phyloP scores from a whole-genome alignment of 306 rosid genomes.

The Cucurbita maxima region DNA sequence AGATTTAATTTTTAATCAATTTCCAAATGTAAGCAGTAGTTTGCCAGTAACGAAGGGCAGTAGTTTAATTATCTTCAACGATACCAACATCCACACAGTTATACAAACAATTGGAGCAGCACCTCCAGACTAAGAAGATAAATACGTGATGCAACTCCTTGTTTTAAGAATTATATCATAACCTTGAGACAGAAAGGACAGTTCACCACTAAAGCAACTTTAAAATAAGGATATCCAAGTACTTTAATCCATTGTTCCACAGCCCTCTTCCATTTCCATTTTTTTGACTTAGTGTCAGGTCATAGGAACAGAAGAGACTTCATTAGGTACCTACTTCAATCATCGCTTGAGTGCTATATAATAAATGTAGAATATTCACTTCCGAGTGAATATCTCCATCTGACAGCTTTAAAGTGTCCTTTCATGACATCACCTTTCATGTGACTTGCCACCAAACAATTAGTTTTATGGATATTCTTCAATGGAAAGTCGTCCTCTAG shows the following conservation, averaged over 20 bases:
- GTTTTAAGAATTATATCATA: not conserved
- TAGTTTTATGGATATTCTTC: not conserved
- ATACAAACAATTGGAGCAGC: not conserved
- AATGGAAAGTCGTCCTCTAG: not conserved
- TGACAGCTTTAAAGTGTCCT: not conserved
- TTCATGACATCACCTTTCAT: not conserved
- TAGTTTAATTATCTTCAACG: not conserved
- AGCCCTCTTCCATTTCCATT: not conserved
- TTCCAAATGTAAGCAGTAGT: not conserved
- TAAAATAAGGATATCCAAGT: not conserved
- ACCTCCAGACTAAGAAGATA: not conserved
- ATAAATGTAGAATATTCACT: not conserved
- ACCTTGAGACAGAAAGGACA: not conserved
- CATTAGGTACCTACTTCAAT: not conserved
- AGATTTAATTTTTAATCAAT: not conserved
- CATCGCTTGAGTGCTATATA: not conserved
- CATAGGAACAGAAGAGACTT: not conserved
- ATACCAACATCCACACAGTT: not conserved
- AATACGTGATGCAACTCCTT: not conserved
- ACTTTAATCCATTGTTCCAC: not conserved
- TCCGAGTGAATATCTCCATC: not conserved
- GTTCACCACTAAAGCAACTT: not conserved
- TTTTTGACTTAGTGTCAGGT: not conserved
- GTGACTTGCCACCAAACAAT: not conserved
- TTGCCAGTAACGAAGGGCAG: not conserved